phyloP scores from a whole-genome alignment of 2,329 filamentous ascomycete genomes.

The Phyllosticta citriasiana region DNA sequence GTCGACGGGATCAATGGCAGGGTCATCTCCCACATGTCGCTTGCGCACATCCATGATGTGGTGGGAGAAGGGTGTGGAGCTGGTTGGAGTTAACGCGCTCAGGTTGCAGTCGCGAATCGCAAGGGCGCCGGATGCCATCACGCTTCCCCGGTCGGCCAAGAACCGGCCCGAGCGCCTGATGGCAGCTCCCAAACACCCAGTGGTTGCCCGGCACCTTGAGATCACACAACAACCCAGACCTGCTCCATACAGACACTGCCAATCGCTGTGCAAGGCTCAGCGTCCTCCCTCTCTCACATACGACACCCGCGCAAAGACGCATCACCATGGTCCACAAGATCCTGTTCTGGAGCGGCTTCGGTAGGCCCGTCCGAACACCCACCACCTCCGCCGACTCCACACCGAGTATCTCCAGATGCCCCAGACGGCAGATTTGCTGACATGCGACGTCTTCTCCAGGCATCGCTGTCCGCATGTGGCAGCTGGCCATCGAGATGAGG shows the following conservation, averaged over 20 bases:
- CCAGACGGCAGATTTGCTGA: constrained; percentile 11
- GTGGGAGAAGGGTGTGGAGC: background rate
- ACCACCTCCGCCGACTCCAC: constrained; percentile 11
- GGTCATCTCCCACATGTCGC: background rate
- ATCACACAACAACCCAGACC: constrained; percentile 1
- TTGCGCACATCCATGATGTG: background rate
- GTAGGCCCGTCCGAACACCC: constrained; percentile 44
- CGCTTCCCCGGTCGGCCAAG: background rate
- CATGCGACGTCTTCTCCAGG: constrained; percentile 43
- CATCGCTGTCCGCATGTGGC: constrained; percentile 85
- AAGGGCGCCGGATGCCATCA: background rate
- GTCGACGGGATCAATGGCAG: constrained; percentile 18
- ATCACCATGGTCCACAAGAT: constrained; percentile 46
- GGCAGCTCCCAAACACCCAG: background rate
- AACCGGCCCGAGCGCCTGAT: background rate
- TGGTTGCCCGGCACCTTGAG: background rate
- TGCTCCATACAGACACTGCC: background rate
- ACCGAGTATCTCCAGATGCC: background rate
- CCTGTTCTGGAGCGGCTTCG: constrained; percentile 84
- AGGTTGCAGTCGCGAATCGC: background rate
- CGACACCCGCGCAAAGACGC: background rate
- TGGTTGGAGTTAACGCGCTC: background rate
- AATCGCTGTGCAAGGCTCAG: background rate
- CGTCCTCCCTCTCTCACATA: background rate
- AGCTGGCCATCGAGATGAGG: constrained; percentile 97